Evolutionary conservation across 225 moss, liverwort and hornwort species (phyloP), one percentile per base, ranked within the genome.

Genomic region (Polytrichum formosum): DNA sequence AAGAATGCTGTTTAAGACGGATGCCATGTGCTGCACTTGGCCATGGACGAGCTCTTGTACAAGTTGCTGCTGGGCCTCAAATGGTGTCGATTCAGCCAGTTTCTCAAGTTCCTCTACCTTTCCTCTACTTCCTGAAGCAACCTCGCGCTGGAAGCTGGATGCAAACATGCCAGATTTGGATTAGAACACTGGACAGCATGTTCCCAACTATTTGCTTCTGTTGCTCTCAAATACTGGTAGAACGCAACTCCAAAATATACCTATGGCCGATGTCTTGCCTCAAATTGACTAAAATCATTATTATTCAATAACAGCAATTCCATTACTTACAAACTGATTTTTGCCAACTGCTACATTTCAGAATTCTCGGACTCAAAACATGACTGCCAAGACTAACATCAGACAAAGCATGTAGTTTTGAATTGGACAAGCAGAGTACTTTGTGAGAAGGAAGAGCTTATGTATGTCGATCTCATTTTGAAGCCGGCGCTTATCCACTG

Each of bases 391-490:
- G 46, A 46, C 46, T 46, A 46, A 13, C 16, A 46, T 16, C 46
- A 46, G 13, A 46, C 46, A 46, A 46, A 46, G 46, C 3, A 46
- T 46, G 4, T 46, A 46, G 46, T 13, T 3, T 13, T 16, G 46
- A 16, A 46, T 46, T 46, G 46, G 16, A 46, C 46, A 46, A 46
- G 46, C 46, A 4, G 2, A 46, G 8, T 78, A 96, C 96, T 90
- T 91, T 13, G 94, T 98, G 56, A 98, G 92, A 62, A 98, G 97
- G 55, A 90, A 94, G 63, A 98, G 94, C 67, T 88, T 94, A 74
- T 98, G 91, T 6, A 85, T 88, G 80, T 98, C 94, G 54, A 98
- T 84, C 79, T 94, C 92, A 78, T 97, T 94, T 70, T 97, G 97
- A 71, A 98, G 78, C 21, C 74, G 88, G 18, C 94, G 91, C 74